A percentile compares a stretch with the other conserved stretches of the same genome.
phyloP scores from a whole-genome alignment of 2,329 filamentous ascomycete species.

The Xylogone sp. region DNA sequence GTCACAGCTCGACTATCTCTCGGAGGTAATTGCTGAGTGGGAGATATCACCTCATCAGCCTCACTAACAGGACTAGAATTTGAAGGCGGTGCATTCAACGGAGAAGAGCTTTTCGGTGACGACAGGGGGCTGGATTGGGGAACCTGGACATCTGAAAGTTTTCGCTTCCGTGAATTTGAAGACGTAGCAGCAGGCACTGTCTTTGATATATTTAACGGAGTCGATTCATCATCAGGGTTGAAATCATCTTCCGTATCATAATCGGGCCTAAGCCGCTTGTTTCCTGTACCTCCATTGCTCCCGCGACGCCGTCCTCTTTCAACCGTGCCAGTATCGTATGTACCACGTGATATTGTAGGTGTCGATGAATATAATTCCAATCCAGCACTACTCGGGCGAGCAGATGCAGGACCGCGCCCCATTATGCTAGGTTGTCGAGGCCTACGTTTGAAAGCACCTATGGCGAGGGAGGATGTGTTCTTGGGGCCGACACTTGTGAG shows the following conservation, averaged over 20 bases:
- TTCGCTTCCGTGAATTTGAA: constrained; percentile 49
- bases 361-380: constrained; percentile 20
- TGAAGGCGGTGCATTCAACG: neutral
- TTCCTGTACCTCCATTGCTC: constrained; percentile 50
- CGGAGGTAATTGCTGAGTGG: constrained; percentile 12
- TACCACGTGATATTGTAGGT: constrained; percentile 28
- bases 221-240: constrained; percentile 64
- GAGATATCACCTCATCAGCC: constrained; percentile 11
- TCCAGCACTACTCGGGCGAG: constrained; percentile 20
- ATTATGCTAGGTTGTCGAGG: constrained; percentile 32
- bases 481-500: constrained; percentile 22
- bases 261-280: constrained; percentile 32
- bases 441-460: constrained; percentile 30
- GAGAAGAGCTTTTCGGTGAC: neutral
- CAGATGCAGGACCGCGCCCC: constrained; percentile 12
- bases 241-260: constrained; percentile 46
- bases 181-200: constrained; percentile 31
- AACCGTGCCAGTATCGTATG: constrained; percentile 53
- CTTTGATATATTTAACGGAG: constrained; percentile 53
- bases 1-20: constrained; percentile 18
- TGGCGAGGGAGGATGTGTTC: constrained; percentile 19
- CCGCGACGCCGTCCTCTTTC: constrained; percentile 54
- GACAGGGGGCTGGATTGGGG: constrained; percentile 20
- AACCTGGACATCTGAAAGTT: constrained; percentile 31
- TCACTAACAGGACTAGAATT: constrained; percentile 3